Percentiles rank a stretch among this genome's conserved stretches.
phyloP scores from a whole-genome alignment of 371 early-diverging fungal species.

The Mortierella sp. region DNA sequence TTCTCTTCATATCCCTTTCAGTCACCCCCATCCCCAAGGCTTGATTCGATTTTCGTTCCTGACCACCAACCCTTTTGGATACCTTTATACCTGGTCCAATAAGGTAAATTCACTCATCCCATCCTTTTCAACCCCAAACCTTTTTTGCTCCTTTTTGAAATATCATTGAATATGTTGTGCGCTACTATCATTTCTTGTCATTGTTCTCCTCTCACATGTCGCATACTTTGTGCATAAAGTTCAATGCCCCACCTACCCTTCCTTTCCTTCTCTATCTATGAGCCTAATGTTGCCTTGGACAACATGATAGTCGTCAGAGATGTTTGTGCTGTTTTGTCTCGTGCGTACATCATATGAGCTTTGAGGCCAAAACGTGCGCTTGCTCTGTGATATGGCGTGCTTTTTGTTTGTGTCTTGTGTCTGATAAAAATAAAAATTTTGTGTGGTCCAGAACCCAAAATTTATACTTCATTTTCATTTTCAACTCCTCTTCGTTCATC shows the following conservation, averaged over 20 bases:
- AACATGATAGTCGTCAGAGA: not conserved
- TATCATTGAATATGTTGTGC: not conserved
- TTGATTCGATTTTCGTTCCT: too few species aligned
- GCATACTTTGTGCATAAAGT: too few species aligned
- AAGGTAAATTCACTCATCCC: too few species aligned
- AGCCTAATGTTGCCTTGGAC: not conserved
- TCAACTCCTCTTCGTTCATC: not conserved
- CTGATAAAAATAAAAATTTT: not conserved
- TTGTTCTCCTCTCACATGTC: too few species aligned
- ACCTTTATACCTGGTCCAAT: too few species aligned
- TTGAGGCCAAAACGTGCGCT: not conserved
- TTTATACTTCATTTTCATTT: not conserved
- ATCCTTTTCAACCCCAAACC: not conserved
- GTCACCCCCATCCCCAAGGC: too few species aligned
- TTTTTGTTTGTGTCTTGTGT: constrained; percentile 16
- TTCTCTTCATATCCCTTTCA: too few species aligned
- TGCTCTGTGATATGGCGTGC: constrained; percentile 14
- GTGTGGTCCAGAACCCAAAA: not conserved
- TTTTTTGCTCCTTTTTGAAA: not conserved
- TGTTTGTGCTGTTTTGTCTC: not conserved
- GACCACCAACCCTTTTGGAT: too few species aligned
- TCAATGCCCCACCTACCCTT: too few species aligned
- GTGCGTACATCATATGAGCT: too few species aligned
- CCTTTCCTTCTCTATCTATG: too few species aligned
- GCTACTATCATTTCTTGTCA: not conserved